Evolutionary conservation across 768 basidiomycete species (phyloP), one percentile per base, ranked within the genome.

Genomic region (Infundibulicybe gibba): DNA sequence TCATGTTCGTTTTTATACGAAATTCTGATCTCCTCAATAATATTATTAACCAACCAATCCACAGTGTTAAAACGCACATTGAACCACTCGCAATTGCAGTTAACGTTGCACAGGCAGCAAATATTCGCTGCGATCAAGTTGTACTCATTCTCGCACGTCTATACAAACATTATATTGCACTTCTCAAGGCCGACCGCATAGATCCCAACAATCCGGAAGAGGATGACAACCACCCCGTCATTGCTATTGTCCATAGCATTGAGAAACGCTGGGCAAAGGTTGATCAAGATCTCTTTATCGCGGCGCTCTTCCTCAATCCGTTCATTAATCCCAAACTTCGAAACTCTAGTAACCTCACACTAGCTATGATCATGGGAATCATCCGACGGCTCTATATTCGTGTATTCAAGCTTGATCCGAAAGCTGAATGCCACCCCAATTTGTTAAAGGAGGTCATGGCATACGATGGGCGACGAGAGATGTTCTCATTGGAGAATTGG

Each of bases 1-100:
- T 42, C 40, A 47, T 49, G 63, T 63, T 48, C 43, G 50, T 41
- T 3, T 40, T 14, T 41, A 15, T 34, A 34, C 17, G 47, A 46
- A 6, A 41, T 45, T 19, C 19, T 45, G 31, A 11, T 35, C 38
- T 17, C 40, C 20, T 5, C 32, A 19, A 10, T 19, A 47, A 44
- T 16, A 13, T n/a, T 14, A n/a, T 14, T 11, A 48, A 11, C 10
- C 19, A 5, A 30, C 31, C 15, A 17, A 17, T 40, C 17, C 47
- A 19, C 31, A 62, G 62, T 35, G 45, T 59, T 6, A 39, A 50
- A 9, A 47, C 34, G 9, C 54, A 64, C 52, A 53, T 70, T 30
- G 54, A 63, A 20, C 71, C 68, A 12, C 64, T 74, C 19, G 66
- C 66, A 5, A 59, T 69, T 44, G 67, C 71, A 15, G 57, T 65